Evolutionary conservation across 768 basidiomycete species (phyloP), one percentile per base, ranked within the genome.

Genomic region (Boletus rubescentipes): DNA sequence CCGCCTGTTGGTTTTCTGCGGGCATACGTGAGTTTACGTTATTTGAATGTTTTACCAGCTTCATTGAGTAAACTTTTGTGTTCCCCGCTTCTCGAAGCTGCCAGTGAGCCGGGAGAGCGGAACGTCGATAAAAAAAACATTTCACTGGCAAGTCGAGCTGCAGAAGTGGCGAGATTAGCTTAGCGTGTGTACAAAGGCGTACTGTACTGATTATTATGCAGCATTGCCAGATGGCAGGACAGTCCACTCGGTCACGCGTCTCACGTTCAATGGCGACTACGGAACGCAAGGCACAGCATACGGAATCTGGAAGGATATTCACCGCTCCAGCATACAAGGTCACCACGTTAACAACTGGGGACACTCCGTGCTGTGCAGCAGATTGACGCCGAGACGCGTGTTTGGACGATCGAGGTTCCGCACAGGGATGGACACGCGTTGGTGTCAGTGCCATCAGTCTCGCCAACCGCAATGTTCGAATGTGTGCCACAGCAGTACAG

Each of bases 1-100:
- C 51, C 59, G 55, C 34, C 51, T 56, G 58, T 57, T 42, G 59
- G 59, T 72, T 68, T 70, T 70, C 67, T 68, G 57, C 34, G 44
- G 55, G 44, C 36, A 54, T 68, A 64, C 64, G 66, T 62, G 68
- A 68, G 16, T 60, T 72, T 70, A 70, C 68, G 68, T 70, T 47
- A 65, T n/a, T n/a, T n/a, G n/a, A 40, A 39, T 48, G 23, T 43
- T 59, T 59, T 50, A 41, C 58, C 57, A 43, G 47, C 39, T 9
- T 34, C 45, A 57, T 56, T 51, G 51, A 39, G 26, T 49, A 49
- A 26, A 49, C 11, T 14, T 43, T 48, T 12, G 23, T 26, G n/a
- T 46, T 35, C 38, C 39, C 53, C 52, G 51, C 53, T 54, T 39
- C 41, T 26, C 34, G 40, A 38, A 38, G 31, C 36, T 20, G n/a